Percentiles rank a stretch among this genome's conserved stretches.
These are phyloP conservation scores for Phytopythium litorale DNA, from an alignment of 352 stramenopile genomes.

Conservation along the genomic window DNA sequence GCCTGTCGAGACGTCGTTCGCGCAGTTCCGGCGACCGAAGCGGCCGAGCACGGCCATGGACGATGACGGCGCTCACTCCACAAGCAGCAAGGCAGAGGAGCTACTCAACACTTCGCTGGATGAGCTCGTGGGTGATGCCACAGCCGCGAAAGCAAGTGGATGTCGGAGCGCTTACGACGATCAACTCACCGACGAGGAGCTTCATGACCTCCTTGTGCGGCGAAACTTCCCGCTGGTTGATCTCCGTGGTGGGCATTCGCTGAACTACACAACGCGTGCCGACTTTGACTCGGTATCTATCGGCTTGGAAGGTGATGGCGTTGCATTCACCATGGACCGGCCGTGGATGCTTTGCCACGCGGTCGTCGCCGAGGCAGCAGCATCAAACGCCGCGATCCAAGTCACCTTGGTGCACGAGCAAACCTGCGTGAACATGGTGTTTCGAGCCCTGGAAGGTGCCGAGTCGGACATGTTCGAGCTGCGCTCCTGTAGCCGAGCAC, in stretches of 20 bases:
- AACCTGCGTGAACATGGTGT: slow-evolving; percentile 40
- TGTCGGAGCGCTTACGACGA: background rate
- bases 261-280: too few species aligned
- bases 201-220: slow-evolving; percentile 2
- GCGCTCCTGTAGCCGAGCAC: slow-evolving; percentile 3
- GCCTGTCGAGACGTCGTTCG: slow-evolving; percentile 2
- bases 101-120: slow-evolving; percentile 8
- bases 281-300: background rate
- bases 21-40: slow-evolving; percentile 10
- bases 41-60: slow-evolving; percentile 16
- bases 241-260: background rate
- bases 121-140: slow-evolving; percentile 1
- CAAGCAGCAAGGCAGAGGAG: background rate
- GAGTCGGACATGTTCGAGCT: slow-evolving; percentile 52
- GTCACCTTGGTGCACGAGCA: slow-evolving; percentile 42
- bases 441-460: slow-evolving; percentile 54
- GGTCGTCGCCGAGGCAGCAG: slow-evolving; percentile 11
- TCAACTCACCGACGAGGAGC: slow-evolving; percentile 14
- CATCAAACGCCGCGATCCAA: slow-evolving; percentile 5
- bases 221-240: slow-evolving; percentile 4
- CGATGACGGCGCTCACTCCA: slow-evolving; percentile 2
- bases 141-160: background rate
- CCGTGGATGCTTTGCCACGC: slow-evolving; percentile 32
- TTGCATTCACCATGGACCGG: slow-evolving; percentile 28
- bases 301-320: background rate